Percentiles rank a stretch among this genome's conserved stretches.
These are phyloP conservation scores for Hortaea sp. DNA, from an alignment of 2,329 filamentous ascomycete genomes.

Conservation along the genomic window DNA sequence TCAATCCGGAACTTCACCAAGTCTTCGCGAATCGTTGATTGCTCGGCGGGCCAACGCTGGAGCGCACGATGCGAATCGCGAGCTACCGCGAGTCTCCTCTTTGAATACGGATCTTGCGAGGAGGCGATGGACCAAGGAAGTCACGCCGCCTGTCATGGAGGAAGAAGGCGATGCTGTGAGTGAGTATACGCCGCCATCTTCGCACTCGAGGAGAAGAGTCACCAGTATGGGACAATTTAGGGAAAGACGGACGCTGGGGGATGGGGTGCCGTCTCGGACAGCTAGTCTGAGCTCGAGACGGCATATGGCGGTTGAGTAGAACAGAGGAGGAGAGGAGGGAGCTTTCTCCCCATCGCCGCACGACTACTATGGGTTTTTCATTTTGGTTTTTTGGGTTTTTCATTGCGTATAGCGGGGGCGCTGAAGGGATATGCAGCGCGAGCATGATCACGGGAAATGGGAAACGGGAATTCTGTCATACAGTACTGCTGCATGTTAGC, in stretches of 20 bases:
- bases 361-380: no score
- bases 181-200: conserved; percentile 4
- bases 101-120: conserved; percentile 7
- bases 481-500: no score
- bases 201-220: conserved; percentile 4
- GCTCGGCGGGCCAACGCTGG: conserved; percentile 5
- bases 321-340: not conserved
- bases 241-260: not conserved
- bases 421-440: no score
- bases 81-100: conserved; percentile 10
- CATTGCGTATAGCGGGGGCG: no score
- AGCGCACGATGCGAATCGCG: conserved; percentile 6
- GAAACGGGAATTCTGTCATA: no score
- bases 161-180: conserved; percentile 4
- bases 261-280: conserved; percentile 1
- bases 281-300: conserved; percentile 5
- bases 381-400: no score
- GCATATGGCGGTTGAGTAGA: conserved; percentile 4
- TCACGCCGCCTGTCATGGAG: conserved; percentile 11
- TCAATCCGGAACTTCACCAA: conserved; percentile 2
- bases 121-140: conserved; percentile 7
- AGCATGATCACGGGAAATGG: no score
- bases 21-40: conserved; percentile 4
- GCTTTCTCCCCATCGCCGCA: no score
- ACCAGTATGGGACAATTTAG: conserved; percentile 4